A percentile compares a stretch with the other conserved stretches of the same genome.
phyloP scores from a whole-genome alignment of 2,329 filamentous ascomycete genomes.

The Aureobasidium sp. region DNA sequence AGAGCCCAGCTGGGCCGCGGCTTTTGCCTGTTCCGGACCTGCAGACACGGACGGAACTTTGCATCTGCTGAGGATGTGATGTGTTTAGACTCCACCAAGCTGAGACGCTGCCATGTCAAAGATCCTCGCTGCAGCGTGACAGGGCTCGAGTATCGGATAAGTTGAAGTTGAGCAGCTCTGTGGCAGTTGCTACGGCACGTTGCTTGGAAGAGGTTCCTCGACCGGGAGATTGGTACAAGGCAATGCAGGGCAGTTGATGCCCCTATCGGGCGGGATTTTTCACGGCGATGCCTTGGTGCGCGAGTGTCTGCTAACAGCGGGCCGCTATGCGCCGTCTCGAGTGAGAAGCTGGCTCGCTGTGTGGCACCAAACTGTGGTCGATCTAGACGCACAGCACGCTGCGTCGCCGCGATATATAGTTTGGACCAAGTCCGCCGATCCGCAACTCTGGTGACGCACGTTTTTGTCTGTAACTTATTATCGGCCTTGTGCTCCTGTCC shows the following conservation, averaged over 20 bases:
- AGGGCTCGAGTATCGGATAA: background rate
- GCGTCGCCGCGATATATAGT: constrained; percentile 2
- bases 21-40: constrained; percentile 4
- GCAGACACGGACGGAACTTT: background rate
- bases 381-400: constrained; percentile 12
- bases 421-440: background rate
- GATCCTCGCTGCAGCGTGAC: background rate
- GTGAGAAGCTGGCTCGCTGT: background rate
- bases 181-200: background rate
- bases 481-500: constrained; percentile 10
- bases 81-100: background rate
- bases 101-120: constrained; percentile 1
- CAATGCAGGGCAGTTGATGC: constrained; percentile 12
- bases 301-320: background rate
- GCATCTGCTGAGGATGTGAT: background rate
- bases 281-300: background rate
- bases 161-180: background rate
- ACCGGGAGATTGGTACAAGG: constrained; percentile 6
- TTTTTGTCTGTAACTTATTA: constrained; percentile 13
- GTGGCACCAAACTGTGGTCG: background rate
- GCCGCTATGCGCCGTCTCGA: constrained; percentile 6
- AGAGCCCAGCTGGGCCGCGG: constrained; percentile 2
- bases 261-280: constrained; percentile 7
- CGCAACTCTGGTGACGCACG: constrained; percentile 9
- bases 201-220: background rate